These are phyloP conservation scores for Physcia stellaris DNA, from an alignment of 495 filamentous ascomycete species.

Conservation along the genomic window DNA sequence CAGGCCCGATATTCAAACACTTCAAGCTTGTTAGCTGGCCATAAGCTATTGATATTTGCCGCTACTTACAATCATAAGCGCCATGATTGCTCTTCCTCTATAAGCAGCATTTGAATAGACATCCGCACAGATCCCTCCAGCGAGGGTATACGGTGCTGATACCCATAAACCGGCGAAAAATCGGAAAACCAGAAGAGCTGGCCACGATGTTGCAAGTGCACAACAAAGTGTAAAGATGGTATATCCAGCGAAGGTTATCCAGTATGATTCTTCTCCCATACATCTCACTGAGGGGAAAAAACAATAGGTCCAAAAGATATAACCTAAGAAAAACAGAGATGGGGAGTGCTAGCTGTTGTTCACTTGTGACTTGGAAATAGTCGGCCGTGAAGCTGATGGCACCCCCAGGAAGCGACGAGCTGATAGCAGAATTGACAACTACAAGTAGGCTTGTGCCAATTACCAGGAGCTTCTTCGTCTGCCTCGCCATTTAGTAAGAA, in stretches of 20 bases:
- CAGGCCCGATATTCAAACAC: constrained; percentile 17
- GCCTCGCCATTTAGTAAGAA: too few relatives aligned
- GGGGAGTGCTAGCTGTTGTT: constrained; percentile 41
- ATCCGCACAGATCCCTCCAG: constrained; percentile 41
- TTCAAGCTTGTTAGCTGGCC: background rate
- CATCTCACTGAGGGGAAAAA: constrained; percentile 54
- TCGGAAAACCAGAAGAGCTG: constrained; percentile 36
- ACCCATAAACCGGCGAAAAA: constrained; percentile 37
- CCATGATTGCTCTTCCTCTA: constrained; percentile 6
- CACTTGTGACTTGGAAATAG: constrained; percentile 43
- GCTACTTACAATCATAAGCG: background rate
- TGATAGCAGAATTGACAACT: constrained; percentile 65
- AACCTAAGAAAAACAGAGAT: constrained; percentile 53
- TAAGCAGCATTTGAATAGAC: constrained; percentile 17
- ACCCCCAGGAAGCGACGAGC: constrained; percentile 51
- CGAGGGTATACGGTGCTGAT: constrained; percentile 34
- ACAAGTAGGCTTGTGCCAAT: constrained; percentile 35
- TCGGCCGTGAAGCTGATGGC: constrained; percentile 41
- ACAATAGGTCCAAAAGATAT: constrained; percentile 42
- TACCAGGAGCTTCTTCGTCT: too few relatives aligned
- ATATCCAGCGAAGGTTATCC: constrained; percentile 37
- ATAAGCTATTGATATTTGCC: background rate
- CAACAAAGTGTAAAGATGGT: constrained; percentile 37
- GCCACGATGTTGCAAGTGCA: constrained; percentile 31
- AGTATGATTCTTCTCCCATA: constrained; percentile 41